These are phyloP conservation scores for Globisporangium radiosum DNA, from an alignment of 352 stramenopile genomes.

Conservation along the genomic window DNA sequence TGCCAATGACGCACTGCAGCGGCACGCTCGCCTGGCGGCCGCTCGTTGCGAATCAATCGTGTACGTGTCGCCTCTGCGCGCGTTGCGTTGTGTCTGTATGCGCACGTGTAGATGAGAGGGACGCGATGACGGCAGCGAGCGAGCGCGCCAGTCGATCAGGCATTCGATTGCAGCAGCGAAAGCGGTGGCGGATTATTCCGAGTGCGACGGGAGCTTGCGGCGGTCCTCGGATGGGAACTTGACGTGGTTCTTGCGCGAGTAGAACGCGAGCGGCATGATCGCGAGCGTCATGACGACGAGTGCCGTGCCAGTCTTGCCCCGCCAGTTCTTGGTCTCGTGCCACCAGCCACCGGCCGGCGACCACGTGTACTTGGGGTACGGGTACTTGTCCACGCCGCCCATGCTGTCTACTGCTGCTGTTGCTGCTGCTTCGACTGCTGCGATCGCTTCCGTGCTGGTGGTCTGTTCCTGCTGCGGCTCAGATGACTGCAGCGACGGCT, in stretches of 20 bases:
- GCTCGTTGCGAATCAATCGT: too few relatives aligned
- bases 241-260: constrained; percentile 56
- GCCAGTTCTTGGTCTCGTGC: constrained; percentile 81
- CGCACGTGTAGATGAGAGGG: too few relatives aligned
- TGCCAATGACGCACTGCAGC: too few relatives aligned
- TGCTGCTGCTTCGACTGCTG: constrained; percentile 1
- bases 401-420: constrained; percentile 23
- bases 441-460: constrained; percentile 2
- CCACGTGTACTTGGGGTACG: constrained; percentile 85
- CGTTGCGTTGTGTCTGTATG: too few relatives aligned
- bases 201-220: constrained; percentile 33
- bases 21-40: too few relatives aligned
- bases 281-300: constrained; percentile 41
- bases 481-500: too few relatives aligned
- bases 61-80: too few relatives aligned
- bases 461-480: background rate
- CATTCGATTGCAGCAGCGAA: too few relatives aligned
- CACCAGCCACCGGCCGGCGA: constrained; percentile 82
- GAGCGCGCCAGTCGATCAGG: too few relatives aligned
- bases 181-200: background rate
- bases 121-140: background rate
- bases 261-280: constrained; percentile 46
- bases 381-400: constrained; percentile 78
- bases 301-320: constrained; percentile 63
- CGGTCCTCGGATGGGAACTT: constrained; percentile 71